Evolutionary conservation across 768 basidiomycete species (phyloP).

Genomic region (Phylloporus arenicola): DNA sequence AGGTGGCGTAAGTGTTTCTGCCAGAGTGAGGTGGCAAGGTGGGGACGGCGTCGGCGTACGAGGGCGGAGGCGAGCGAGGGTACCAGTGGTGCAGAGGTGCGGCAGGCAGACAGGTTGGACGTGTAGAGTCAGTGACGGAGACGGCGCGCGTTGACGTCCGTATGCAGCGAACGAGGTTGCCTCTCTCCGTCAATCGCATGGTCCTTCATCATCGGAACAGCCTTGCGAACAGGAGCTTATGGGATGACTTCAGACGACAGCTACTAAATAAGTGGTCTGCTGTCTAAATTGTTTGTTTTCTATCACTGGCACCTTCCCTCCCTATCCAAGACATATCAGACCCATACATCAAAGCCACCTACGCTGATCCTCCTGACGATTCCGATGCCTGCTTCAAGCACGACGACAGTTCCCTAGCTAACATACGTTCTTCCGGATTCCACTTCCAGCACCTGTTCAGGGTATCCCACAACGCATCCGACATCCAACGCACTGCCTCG

Average conservation of each 20-base stretch:
- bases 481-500: conserved; percentile 34
- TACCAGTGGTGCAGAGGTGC: no score
- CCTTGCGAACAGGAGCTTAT: conserved; percentile 35
- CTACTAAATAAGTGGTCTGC: conserved; percentile 25
- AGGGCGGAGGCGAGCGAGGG: no score
- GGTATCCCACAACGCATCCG: conserved; percentile 44
- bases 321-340: conserved; percentile 7
- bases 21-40: no score
- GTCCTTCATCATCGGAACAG: conserved; percentile 30
- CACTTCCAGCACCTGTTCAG: conserved; percentile 45
- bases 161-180: no score
- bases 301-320: conserved; percentile 9
- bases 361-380: not conserved
- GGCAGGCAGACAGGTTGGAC: no score
- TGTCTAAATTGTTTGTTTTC: conserved; percentile 8
- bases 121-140: no score
- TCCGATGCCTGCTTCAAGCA: conserved; percentile 10
- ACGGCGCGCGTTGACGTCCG: no score
- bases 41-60: no score
- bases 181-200: no score
- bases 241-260: conserved; percentile 34
- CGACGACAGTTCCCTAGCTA: conserved; percentile 33
- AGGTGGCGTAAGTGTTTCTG: no score
- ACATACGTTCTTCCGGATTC: conserved; percentile 35
- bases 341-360: not conserved